A percentile compares a stretch with the other conserved stretches of the same genome.
These are phyloP conservation scores for Crithidia sp. DNA, from an alignment of 208 protist species.

Conservation along the genomic window DNA sequence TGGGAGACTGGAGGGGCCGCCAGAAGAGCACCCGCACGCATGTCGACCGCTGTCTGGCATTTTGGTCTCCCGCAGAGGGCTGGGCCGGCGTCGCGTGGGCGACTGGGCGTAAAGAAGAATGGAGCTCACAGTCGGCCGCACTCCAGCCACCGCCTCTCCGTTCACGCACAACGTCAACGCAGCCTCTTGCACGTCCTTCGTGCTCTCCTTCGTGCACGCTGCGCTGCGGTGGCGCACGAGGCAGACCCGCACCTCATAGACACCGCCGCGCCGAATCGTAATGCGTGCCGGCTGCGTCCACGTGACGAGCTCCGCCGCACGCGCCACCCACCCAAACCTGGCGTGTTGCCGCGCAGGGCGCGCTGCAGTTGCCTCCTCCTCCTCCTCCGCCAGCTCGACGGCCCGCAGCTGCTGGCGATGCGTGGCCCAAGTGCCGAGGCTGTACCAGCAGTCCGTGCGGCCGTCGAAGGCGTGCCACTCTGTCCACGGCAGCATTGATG, in stretches of 20 bases:
- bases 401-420: slow-evolving; percentile 7
- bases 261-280: slow-evolving; percentile 31
- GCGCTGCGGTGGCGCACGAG: slow-evolving; percentile 36
- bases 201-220: neutral
- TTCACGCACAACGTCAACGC: slow-evolving; percentile 24
- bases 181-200: slow-evolving; percentile 1
- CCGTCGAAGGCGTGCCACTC: slow-evolving; percentile 42
- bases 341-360: neutral
- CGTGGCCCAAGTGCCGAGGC: slow-evolving; percentile 24
- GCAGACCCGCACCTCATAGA: slow-evolving; percentile 54
- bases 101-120: slow-evolving; percentile 18
- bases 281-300: slow-evolving; percentile 34
- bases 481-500: slow-evolving; percentile 38
- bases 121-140: slow-evolving; percentile 11
- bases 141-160: slow-evolving; percentile 10
- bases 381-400: neutral
- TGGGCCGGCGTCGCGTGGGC: neutral
- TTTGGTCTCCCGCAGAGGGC: no score
- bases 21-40: no score
- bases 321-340: slow-evolving; percentile 16
- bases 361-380: neutral
- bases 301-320: slow-evolving; percentile 23
- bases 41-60: no score
- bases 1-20: neutral
- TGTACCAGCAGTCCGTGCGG: slow-evolving; percentile 60